Evolutionary conservation across 306 rosid genomes (phyloP).

Genomic region (Quillaja saponaria): DNA sequence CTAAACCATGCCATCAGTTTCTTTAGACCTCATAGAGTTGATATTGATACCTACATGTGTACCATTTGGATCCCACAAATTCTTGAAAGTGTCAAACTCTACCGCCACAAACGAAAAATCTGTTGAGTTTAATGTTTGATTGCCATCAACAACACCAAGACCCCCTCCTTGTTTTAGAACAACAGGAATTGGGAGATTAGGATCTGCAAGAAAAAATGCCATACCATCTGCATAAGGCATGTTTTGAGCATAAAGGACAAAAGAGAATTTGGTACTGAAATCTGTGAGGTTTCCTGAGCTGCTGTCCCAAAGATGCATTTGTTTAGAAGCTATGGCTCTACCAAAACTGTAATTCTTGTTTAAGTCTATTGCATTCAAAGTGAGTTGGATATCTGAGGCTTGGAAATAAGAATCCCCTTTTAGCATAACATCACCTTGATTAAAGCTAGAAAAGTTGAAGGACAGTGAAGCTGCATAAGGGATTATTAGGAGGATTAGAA

Average conservation of each 20-base stretch:
- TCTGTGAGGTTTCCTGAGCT: constrained; percentile 31
- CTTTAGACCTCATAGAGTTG: neutral
- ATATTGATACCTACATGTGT: constrained; percentile 37
- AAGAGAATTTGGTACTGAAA: constrained; percentile 50
- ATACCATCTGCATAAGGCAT: constrained; percentile 34
- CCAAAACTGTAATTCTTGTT: constrained; percentile 33
- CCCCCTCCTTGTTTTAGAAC: constrained; percentile 28
- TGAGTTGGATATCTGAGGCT: constrained; percentile 31
- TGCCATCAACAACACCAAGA: constrained; percentile 39
- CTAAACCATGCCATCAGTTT: neutral
- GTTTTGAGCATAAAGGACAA: constrained; percentile 32
- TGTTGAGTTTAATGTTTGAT: constrained; percentile 7
- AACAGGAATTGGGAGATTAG: constrained; percentile 25
- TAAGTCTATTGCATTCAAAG: constrained; percentile 3
- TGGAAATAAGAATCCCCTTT: constrained; percentile 27
- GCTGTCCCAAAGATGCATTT: constrained; percentile 45
- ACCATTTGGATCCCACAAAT: neutral
- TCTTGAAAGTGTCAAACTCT: constrained; percentile 33
- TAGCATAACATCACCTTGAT: constrained; percentile 5
- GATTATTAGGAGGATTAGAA: neutral
- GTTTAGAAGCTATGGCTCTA: constrained; percentile 25
- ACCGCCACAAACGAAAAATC: constrained; percentile 19
- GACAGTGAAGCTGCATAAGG: constrained; percentile 29
- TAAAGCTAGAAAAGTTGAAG: no score
- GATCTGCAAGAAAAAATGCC: constrained; percentile 49